Percentiles rank a stretch among this genome's conserved stretches.
Conservation (phyloP, 495 filamentous ascomycete species). For the Penicillium lagena region DNA sequence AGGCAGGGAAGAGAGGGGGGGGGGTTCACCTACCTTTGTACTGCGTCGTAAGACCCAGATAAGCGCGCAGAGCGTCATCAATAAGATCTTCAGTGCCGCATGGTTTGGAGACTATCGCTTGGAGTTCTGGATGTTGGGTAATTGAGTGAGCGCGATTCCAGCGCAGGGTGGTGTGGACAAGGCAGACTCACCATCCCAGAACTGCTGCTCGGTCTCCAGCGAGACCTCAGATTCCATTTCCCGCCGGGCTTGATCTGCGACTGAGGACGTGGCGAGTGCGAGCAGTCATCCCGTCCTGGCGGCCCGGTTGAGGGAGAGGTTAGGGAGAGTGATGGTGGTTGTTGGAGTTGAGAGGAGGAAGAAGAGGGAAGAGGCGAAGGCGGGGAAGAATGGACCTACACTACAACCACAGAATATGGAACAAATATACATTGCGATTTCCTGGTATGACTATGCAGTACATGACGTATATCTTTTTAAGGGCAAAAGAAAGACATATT, state of each 20-base stretch:
- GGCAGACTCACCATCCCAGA: slow-evolving; percentile 73
- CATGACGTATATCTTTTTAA: slow-evolving; percentile 1
- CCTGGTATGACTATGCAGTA: slow-evolving; percentile 22
- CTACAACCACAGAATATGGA: background rate
- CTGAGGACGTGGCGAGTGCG: slow-evolving; percentile 25
- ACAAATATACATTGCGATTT: slow-evolving; percentile 13
- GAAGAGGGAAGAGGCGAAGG: slow-evolving; percentile 20
- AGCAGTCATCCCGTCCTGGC: slow-evolving; percentile 33
- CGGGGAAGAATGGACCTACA: slow-evolving; percentile 5
- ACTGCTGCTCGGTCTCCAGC: slow-evolving; percentile 78
- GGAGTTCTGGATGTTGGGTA: slow-evolving; percentile 55
- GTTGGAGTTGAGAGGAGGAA: slow-evolving; percentile 7
- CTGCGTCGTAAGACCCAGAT: slow-evolving; percentile 69
- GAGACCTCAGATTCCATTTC: slow-evolving; percentile 54
- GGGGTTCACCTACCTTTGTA: slow-evolving; percentile 52
- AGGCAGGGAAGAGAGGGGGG: background rate
- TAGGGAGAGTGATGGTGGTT: no score
- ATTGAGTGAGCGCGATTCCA: slow-evolving; percentile 2
- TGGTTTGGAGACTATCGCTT: slow-evolving; percentile 65
- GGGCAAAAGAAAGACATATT: slow-evolving; percentile 2
- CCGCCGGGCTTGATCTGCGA: slow-evolving; percentile 33
- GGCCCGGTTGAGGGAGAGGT: no score
- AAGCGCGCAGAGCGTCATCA: slow-evolving; percentile 79
- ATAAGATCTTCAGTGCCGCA: slow-evolving; percentile 74
- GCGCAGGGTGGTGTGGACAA: slow-evolving; percentile 1